A percentile compares a stretch with the other conserved stretches of the same genome.
Conservation (phyloP, 1,139 yeast genomes). For the Hemisphaericaspora xylanilytica region DNA sequence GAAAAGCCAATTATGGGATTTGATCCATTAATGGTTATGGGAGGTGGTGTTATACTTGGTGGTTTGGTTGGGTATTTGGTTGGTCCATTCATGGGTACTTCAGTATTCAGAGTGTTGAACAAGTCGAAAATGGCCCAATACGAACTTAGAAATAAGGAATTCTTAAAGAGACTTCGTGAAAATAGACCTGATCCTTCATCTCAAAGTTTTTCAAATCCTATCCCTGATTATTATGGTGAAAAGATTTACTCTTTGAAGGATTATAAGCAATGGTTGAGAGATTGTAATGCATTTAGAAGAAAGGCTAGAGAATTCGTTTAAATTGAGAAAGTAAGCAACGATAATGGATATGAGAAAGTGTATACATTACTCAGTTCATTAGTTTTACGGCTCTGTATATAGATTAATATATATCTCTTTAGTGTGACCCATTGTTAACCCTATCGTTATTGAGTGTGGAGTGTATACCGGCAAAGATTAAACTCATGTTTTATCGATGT, state of each 20-base stretch:
- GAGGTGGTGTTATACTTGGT: conserved; percentile 62
- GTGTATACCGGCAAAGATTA: not conserved
- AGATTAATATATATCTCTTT: too few species aligned
- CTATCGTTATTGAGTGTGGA: not conserved
- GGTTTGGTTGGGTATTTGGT: conserved; percentile 77
- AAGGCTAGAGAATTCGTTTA: conserved; percentile 78
- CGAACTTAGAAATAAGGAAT: conserved; percentile 64
- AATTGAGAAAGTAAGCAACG: not conserved
- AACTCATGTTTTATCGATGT: too few species aligned
- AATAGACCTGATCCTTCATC: conserved; percentile 94
- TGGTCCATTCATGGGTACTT: conserved; percentile 82
- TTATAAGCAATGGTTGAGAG: conserved; percentile 94
- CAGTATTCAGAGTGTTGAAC: conserved; percentile 58
- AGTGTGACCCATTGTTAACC: too few species aligned
- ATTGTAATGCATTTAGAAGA: conserved; percentile 86
- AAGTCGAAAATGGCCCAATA: conserved; percentile 47
- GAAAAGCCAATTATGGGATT: conserved; percentile 81
- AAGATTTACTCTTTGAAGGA: conserved; percentile 82
- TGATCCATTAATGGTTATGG: conserved; percentile 78
- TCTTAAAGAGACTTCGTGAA: conserved; percentile 66
- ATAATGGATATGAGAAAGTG: too few species aligned
- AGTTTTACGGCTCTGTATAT: too few species aligned
- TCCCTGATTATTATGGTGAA: conserved; percentile 97
- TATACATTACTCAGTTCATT: too few species aligned
- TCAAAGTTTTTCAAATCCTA: conserved; percentile 90